phyloP scores from a whole-genome alignment of 495 filamentous ascomycete genomes.

The Penicillium ucsense region DNA sequence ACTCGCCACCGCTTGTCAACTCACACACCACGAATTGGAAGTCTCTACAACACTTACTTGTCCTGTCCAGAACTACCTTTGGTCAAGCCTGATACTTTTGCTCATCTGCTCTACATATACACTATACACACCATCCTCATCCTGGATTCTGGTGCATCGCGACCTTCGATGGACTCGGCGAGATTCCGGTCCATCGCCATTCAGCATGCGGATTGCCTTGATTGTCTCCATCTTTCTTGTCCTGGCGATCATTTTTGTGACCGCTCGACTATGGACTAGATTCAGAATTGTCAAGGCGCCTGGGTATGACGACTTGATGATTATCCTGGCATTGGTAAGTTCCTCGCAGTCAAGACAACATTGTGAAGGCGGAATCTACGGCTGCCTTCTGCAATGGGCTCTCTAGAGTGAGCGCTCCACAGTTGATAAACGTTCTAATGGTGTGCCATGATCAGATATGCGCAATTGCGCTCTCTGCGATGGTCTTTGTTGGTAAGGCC shows the following conservation, averaged over 20 bases:
- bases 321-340: conserved; percentile 23
- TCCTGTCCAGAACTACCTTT: too few relatives aligned
- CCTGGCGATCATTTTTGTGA: conserved; percentile 16
- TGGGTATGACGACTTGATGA: conserved; percentile 28
- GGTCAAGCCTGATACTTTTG: background rate
- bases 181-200: background rate
- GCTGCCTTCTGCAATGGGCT: too few relatives aligned
- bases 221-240: background rate
- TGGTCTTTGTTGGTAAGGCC: conserved; percentile 20
- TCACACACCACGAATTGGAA: too few relatives aligned
- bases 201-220: conserved; percentile 2
- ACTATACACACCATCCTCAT: too few relatives aligned
- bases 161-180: background rate
- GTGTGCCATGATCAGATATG: conserved; percentile 5
- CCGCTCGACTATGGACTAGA: conserved; percentile 23
- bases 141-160: too few relatives aligned
- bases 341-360: too few relatives aligned
- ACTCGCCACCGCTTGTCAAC: too few relatives aligned
- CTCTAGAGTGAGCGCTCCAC: too few relatives aligned
- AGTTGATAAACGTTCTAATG: too few relatives aligned
- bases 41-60: too few relatives aligned
- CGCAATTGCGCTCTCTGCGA: conserved; percentile 15
- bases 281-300: conserved; percentile 21
- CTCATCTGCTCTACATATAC: background rate
- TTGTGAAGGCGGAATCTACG: too few relatives aligned